These are phyloP conservation scores for Tricholoma matsutake DNA, from an alignment of 768 basidiomycete species.

Conservation along the genomic window DNA sequence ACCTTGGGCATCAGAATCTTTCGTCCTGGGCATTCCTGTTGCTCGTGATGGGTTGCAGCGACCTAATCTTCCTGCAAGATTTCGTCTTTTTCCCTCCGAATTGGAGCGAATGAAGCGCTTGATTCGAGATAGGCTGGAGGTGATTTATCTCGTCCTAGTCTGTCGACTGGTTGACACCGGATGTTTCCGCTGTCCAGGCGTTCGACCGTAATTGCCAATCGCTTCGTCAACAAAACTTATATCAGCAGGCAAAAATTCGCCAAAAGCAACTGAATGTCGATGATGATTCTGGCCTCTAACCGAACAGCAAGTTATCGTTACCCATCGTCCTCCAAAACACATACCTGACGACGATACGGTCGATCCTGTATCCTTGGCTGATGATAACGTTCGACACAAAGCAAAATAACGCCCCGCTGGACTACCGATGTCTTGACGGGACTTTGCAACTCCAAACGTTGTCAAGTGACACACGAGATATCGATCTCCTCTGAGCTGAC, in stretches of 20 bases:
- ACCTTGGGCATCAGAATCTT: conserved; percentile 24
- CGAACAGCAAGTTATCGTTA: background rate
- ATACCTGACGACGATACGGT: background rate
- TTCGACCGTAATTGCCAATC: background rate
- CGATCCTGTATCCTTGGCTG: background rate
- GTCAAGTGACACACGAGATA: conserved; percentile 37
- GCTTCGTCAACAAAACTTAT: background rate
- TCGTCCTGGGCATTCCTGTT: conserved; percentile 29
- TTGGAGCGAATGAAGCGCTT: conserved; percentile 22
- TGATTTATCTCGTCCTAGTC: background rate
- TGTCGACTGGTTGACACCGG: background rate
- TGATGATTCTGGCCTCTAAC: background rate
- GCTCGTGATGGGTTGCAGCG: conserved; percentile 13
- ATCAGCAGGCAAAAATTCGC: background rate
- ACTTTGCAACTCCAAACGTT: conserved; percentile 29
- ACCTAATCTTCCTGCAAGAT: conserved; percentile 9
- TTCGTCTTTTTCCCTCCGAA: conserved; percentile 22
- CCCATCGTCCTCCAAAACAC: background rate
- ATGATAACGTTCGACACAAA: no score
- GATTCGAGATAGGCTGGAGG: conserved; percentile 12
- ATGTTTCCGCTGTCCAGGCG: background rate
- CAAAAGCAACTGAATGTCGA: background rate
- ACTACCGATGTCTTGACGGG: conserved; percentile 18
- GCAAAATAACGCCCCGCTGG: conserved; percentile 30
- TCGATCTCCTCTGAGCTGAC: conserved; percentile 21